Evolutionary conservation across 139 green algal species (phyloP), one percentile per base, ranked within the genome.

Genomic region (Chlamydomonas incerta): DNA sequence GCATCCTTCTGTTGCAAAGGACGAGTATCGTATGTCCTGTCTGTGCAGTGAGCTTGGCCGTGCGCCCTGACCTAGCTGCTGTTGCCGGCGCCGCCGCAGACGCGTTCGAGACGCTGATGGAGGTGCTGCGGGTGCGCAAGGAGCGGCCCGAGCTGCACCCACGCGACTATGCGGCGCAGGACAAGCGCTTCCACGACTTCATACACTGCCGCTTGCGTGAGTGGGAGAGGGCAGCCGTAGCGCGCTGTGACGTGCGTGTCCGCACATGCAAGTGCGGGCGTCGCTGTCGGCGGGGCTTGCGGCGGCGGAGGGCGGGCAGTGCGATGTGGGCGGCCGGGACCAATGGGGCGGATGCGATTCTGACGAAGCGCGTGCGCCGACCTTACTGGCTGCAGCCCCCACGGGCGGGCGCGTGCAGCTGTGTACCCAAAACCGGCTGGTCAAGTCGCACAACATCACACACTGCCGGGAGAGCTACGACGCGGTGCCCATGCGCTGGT

Each of bases 31-130:
- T n/a, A n/a, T n/a, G n/a, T n/a, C n/a, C n/a, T n/a, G n/a, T n/a
- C n/a, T n/a, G n/a, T n/a, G n/a, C n/a, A n/a, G n/a, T n/a, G n/a
- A n/a, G n/a, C n/a, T n/a, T n/a, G n/a, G n/a, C n/a, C n/a, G n/a
- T n/a, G n/a, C n/a, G n/a, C n/a, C n/a, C n/a, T n/a, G n/a, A n/a
- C n/a, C n/a, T n/a, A n/a, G n/a, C n/a, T n/a, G n/a, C n/a, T n/a
- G n/a, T n/a, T n/a, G n/a, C n/a, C n/a, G n/a, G n/a, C n/a, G n/a
- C n/a, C n/a, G n/a, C n/a, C n/a, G 60, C 60, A 66, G 60, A 74
- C 34, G 68, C 68, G 26, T 47, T 74, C 33, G 80, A 85, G 47
- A 85, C 65, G 67, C 65, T 85, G 31, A 75, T 85, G 66, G 80
- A 85, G 67, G 33, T 85, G 4, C 80, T 85, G 28, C 80, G 80